A percentile compares a stretch with the other conserved stretches of the same genome.
phyloP scores from a whole-genome alignment of 805 yeast genomes.

The Nematodospora valgi region DNA sequence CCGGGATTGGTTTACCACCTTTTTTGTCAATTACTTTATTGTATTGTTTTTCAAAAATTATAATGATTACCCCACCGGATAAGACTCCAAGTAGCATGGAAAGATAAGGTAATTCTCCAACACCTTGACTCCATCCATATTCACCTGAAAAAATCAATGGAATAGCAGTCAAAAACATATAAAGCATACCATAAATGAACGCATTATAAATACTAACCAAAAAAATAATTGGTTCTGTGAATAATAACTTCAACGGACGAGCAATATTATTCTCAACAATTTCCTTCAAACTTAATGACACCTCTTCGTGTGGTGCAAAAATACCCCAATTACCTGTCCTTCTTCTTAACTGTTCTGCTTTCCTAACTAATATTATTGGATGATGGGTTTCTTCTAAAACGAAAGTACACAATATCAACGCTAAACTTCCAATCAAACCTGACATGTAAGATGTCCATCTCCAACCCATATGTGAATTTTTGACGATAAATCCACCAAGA shows the following conservation, averaged over 20 bases:
- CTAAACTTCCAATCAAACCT: constrained; percentile 34
- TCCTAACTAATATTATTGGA: constrained; percentile 30
- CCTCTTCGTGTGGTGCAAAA: constrained; percentile 36
- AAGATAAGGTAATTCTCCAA: constrained; percentile 74
- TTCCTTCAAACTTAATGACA: constrained; percentile 26
- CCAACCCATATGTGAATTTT: constrained; percentile 45
- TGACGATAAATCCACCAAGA: constrained; percentile 40
- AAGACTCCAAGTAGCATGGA: constrained; percentile 69
- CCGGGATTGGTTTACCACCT: constrained; percentile 64
- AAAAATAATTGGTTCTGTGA: constrained; percentile 41
- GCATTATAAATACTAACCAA: constrained; percentile 45
- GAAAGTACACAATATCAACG: constrained; percentile 30
- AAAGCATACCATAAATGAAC: constrained; percentile 47
- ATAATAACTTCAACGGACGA: constrained; percentile 38
- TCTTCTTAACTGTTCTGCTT: constrained; percentile 36
- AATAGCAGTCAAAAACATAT: constrained; percentile 42
- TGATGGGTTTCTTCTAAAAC: constrained; percentile 39
- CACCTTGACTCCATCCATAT: constrained; percentile 59
- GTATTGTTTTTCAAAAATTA: constrained; percentile 57
- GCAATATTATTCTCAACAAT: constrained; percentile 32
- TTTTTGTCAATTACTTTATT: constrained; percentile 44
- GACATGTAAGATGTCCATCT: constrained; percentile 54
- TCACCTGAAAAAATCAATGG: constrained; percentile 48
- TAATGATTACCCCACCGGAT: constrained; percentile 51
- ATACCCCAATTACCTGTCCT: constrained; percentile 44